Conservation (phyloP, 495 filamentous ascomycete genomes). For the Immersiella caudata region DNA sequence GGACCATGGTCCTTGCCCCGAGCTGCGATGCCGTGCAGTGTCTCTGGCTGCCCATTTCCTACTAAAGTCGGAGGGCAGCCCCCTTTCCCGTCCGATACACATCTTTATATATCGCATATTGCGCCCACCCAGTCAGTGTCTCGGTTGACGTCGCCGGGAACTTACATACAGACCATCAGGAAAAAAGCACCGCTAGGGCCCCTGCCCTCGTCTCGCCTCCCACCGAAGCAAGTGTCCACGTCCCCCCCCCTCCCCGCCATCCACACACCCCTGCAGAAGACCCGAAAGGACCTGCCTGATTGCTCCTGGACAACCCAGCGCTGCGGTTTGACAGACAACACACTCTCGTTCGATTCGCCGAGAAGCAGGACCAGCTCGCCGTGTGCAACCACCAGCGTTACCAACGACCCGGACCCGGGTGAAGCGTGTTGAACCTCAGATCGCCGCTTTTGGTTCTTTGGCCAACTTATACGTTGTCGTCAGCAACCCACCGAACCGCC, state of each 20-base stretch:
- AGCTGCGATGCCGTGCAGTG: slow-evolving; percentile 8
- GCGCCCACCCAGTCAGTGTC: neutral
- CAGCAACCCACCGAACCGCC: neutral
- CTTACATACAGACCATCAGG: neutral
- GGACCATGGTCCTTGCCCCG: neutral
- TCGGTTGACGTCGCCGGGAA: neutral
- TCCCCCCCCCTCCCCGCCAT: slow-evolving; percentile 13
- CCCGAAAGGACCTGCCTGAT: slow-evolving; percentile 13
- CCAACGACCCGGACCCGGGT: slow-evolving; percentile 22
- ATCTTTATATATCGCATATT: neutral
- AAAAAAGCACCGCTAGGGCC: neutral
- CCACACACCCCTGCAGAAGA: slow-evolving; percentile 10
- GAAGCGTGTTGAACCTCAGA: slow-evolving; percentile 17
- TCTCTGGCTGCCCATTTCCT: neutral
- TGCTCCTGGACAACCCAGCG: slow-evolving; percentile 20
- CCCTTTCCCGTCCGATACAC: neutral
- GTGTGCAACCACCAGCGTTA: slow-evolving; percentile 25
- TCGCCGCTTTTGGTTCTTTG: neutral
- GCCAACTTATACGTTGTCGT: slow-evolving; percentile 12
- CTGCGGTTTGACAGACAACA: slow-evolving; percentile 29
- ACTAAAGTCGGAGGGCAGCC: neutral
- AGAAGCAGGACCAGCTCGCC: neutral
- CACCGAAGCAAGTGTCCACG: neutral
- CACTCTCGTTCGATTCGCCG: slow-evolving; percentile 16
- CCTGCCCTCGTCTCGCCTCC: slow-evolving; percentile 3